Evolutionary conservation across 2,329 filamentous ascomycete genomes (phyloP), one percentile per base, ranked within the genome.

Genomic region (Shiraia sp.): DNA sequence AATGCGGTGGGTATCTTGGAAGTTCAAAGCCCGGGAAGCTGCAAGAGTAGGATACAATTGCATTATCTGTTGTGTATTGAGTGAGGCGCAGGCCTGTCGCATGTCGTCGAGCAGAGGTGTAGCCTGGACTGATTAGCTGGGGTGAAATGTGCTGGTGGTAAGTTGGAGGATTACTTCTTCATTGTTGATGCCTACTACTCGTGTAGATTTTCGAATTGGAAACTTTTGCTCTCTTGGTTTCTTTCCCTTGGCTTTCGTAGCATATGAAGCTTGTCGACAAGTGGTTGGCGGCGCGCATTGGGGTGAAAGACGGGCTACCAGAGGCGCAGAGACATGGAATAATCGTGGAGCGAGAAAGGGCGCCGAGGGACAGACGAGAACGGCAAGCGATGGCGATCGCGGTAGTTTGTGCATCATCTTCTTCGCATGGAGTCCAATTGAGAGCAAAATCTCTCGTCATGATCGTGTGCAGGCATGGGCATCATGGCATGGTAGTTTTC

Each of bases 331-430:
- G 4, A 49, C 42, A 37, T 55, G 55, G 17, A 65, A 43, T 32
- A 66, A 58, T 14, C 60, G 59, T 10, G 66, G 67, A 3, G 55
- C 58, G 24, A 70, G 63, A 34, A 70, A 69, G 2, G 66, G 66
- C 3, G 65, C 55, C 16, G 58, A 65, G 1, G 66, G 67, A 33
- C 63, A 68, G 33, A 68, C 48, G 7, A 66, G 30, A 2, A 60
- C 47, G 13, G 65, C 60, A 14, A 68, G 57, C 13, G 63, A 56
- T 3, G 48, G 4, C 4, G 19, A 45, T 14, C 55, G 57, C 34
- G 55, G 42, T 31, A 61, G 25, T 15, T 52, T 46, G 12, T 59
- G 49, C 57, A 63, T 65, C n/a, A n/a, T n/a, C n/a, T n/a, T n/a
- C n/a, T n/a, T n/a, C n/a, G n/a, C n/a, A n/a, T n/a, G n/a, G n/a